phyloP scores from a whole-genome alignment of 2,329 filamentous ascomycete genomes.

The Aspergillus tanneri region DNA sequence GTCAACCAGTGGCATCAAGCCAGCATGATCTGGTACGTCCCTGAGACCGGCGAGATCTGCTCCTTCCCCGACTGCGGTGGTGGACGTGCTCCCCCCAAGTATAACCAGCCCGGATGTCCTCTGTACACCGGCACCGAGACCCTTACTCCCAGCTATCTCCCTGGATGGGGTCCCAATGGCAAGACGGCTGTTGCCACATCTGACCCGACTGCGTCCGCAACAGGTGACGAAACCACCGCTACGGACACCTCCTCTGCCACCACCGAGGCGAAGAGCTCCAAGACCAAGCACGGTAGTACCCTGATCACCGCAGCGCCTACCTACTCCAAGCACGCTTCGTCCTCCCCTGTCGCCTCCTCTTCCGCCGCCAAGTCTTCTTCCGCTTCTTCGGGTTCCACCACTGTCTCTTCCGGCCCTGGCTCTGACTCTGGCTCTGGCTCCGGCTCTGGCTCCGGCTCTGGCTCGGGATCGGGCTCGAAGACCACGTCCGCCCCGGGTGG shows the following conservation, averaged over 20 bases:
- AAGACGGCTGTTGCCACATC: constrained; percentile 13
- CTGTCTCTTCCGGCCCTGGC: neutral
- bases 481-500: neutral
- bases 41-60: constrained; percentile 65
- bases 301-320: neutral
- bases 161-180: constrained; percentile 23
- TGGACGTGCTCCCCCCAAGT: constrained; percentile 64
- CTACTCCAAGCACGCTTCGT: neutral
- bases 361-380: neutral
- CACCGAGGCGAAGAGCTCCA: neutral
- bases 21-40: constrained; percentile 56
- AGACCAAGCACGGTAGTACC: neutral
- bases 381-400: neutral
- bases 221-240: neutral
- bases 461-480: neutral
- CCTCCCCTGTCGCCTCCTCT: neutral
- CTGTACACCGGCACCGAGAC: constrained; percentile 26
- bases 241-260: neutral
- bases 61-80: constrained; percentile 65
- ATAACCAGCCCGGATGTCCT: constrained; percentile 60
- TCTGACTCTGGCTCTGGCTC: neutral
- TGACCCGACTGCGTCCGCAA: constrained; percentile 3
- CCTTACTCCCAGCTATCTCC: constrained; percentile 24
- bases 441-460: neutral
- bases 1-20: constrained; percentile 27